phyloP scores from a whole-genome alignment of 257 asterid species.

The Nicotiana attenuata region DNA sequence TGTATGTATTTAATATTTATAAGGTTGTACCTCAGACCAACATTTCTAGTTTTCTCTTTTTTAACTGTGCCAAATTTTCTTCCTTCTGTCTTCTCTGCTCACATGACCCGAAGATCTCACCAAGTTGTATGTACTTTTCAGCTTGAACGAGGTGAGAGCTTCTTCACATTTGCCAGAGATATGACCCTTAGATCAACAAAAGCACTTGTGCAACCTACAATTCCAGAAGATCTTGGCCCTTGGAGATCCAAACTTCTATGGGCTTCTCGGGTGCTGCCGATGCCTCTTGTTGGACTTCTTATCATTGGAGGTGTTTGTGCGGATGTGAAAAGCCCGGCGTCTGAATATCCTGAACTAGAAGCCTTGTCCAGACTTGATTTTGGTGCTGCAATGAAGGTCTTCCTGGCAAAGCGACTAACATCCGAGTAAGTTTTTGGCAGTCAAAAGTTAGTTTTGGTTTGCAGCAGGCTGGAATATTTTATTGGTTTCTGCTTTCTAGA shows the following conservation, averaged over 20 bases:
- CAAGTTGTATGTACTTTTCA: constrained; percentile 26
- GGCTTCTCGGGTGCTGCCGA: constrained; percentile 90
- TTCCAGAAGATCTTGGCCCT: constrained; percentile 79
- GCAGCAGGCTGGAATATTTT: background rate
- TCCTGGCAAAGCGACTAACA: constrained; percentile 85
- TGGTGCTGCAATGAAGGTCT: constrained; percentile 92
- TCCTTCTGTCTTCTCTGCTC: background rate
- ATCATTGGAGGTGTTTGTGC: constrained; percentile 83
- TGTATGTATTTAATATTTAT: background rate
- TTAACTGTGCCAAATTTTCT: background rate
- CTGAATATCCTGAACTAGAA: constrained; percentile 73
- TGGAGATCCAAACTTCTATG: constrained; percentile 89
- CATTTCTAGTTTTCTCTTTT: background rate
- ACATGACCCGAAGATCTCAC: background rate
- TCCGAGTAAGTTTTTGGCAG: constrained; percentile 62
- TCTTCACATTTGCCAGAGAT: constrained; percentile 91
- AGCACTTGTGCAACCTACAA: constrained; percentile 57
- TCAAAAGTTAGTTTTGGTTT: background rate
- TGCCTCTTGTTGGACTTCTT: constrained; percentile 95
- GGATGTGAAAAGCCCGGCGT: constrained; percentile 54
- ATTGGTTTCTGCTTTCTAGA: background rate
- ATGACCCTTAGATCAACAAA: constrained; percentile 84
- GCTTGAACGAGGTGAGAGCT: constrained; percentile 93
- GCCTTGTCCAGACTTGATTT: constrained; percentile 92
- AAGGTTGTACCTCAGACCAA: background rate